Percentiles rank a stretch among this genome's conserved stretches.
Conservation (phyloP, 176 grass and related monocot genomes). For the Avena sativa region DNA sequence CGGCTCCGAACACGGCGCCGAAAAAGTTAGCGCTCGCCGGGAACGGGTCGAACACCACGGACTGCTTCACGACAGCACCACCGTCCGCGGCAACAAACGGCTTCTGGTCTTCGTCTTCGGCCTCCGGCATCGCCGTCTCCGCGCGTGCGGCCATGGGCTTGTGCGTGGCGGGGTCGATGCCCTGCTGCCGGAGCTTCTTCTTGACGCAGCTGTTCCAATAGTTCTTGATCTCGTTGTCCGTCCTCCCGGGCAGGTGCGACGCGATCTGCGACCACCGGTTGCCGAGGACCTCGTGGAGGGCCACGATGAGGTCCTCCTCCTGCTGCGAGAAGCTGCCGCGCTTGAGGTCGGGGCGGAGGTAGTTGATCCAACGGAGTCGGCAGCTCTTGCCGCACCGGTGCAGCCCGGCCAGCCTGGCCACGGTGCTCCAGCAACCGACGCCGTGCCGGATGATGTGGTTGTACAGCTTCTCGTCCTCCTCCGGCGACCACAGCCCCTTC, state of each 20-base stretch:
- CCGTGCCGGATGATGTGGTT: constrained; percentile 82
- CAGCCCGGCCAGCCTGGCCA: constrained; percentile 77
- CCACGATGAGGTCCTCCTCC: constrained; percentile 80
- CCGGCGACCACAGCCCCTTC: constrained; percentile 86
- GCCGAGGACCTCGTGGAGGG: constrained; percentile 66
- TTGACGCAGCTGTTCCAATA: constrained; percentile 89
- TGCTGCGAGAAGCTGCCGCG: constrained; percentile 81
- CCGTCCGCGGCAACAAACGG: not conserved
- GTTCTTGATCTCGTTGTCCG: constrained; percentile 97
- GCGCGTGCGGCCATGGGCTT: constrained; percentile 38
- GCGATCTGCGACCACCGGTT: constrained; percentile 95
- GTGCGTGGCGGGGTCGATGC: constrained; percentile 80
- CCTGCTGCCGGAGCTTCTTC: constrained; percentile 78
- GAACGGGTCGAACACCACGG: constrained; percentile 75
- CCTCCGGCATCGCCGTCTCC: not conserved
- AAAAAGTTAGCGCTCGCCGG: constrained; percentile 19
- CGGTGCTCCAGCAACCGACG: constrained; percentile 86
- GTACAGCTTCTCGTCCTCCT: constrained; percentile 93
- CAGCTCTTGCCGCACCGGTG: constrained; percentile 93
- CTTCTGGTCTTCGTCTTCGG: not conserved
- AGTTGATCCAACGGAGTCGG: constrained; percentile 85
- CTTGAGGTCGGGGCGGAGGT: constrained; percentile 79
- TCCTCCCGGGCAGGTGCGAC: constrained; percentile 74
- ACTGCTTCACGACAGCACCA: not conserved
- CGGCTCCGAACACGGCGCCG: constrained; percentile 38